Base-by-base conservation (phyloP, 805 yeast genomes). In the Saccharomycopsis fibuligera region DNA sequence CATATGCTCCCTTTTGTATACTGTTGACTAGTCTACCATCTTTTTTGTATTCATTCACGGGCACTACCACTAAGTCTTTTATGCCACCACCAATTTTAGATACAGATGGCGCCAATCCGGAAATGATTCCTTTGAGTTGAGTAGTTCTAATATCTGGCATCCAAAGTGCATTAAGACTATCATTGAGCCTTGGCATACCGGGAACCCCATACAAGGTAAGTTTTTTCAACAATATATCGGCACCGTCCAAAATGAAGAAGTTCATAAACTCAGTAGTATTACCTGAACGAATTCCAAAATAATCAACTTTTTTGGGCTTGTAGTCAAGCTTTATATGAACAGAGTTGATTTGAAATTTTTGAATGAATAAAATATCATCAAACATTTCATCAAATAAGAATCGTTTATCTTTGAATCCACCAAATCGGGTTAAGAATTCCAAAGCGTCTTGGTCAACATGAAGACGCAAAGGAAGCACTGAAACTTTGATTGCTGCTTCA, bases 391-490 rank as follows among this genome's bases (percentile, higher is more conserved):
- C 72, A 14, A 85, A 66, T 3, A 74, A 74, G 60, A 86, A 85
- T 50, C 93, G 65, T 1, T 68, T 56, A 58, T 86, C 96, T 58
- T 78, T 82, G 61, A 93, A 93, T 51, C 81, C 89, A 30, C 84
- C 78, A 65, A 88, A 93, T 33, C 96, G 69, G 0, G 79, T 76
- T 29, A 89, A 57, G 56, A 91, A 90, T 48, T 89, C 96, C 17
- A 89, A 68, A 0, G 97, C 86, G 59, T 91, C 98, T 62, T 93
- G 99, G 63, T 93, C 98, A 39, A 93, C 79, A 61, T 87, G 88
- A 14, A 93, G 63, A 45, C 96, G 69, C 39, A 93, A 59, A 0
- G 99, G 99, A 17, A 85, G 67, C 0, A 87, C 65, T 3, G 55
- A 46, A 1, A 81, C 68, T 23, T 70, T 66, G 41, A 87, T 52